Base-by-base conservation (phyloP, 2,329 filamentous ascomycete genomes). In the Dothideomycetes sp. region DNA sequence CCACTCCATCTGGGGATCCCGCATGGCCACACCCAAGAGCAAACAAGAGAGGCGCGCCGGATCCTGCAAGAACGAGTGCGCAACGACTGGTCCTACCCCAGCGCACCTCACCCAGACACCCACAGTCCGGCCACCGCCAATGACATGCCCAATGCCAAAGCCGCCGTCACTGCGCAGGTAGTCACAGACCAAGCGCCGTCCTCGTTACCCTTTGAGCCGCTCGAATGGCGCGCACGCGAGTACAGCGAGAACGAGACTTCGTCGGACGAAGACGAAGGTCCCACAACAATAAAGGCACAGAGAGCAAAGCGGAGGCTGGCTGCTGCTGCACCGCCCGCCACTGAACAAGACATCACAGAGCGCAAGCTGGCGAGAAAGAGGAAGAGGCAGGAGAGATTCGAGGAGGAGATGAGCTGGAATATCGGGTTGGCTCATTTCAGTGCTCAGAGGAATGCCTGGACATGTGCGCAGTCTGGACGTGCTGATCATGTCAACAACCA, bases 361-460 rank as follows among this genome's bases (percentile, higher is more conserved):
- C 58, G 53, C 19, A 45, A 49, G 5, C 45, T 48, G 30, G 45
- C 45, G 40, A 52, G 60, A 42, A 66, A 59, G 46, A 51, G 57
- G 37, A 59, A 60, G 46, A 54, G 63, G 31, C 50, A 55, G 37
- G 45, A 51, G 35, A 49, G 51, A 10, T 44, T 66, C 36, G 58
- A 63, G 40, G 52, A 56, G 19, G 67, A 70, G 46, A 63, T 66
- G 60, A 42, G 44, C 5, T 93, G 83, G 79, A 96, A 95, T 52
- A 69, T 80, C 29, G 89, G 89, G 0, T 58, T 95, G 41, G 73
- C 78, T n/a, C 82, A 81, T 56, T 96, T 85, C 61, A 74, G 79
- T 43, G 75, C 79, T 19, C 70, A 84, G 43, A 73, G 88, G 36
- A 78, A 94, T 61, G 79, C 77, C 5, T 96, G 89, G 89, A 89